These are phyloP conservation scores for Pneumocystis oryctolagi DNA, from an alignment of 1,139 yeast species.

Conservation along the genomic window DNA sequence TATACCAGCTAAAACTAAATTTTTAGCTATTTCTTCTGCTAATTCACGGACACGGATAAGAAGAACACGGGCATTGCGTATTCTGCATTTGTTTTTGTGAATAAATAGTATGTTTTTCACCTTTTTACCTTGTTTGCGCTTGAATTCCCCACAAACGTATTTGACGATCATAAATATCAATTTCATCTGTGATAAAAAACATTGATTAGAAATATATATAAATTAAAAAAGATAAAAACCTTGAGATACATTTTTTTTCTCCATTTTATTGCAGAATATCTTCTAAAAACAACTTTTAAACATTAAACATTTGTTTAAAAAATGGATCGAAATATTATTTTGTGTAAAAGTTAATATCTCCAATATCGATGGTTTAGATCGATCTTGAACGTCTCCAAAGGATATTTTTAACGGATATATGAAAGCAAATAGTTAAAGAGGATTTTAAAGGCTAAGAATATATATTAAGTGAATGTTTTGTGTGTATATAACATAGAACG, in stretches of 20 bases:
- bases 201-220: neutral
- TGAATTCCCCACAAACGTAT: constrained; percentile 93
- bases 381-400: neutral
- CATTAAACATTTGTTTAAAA: too few relatives aligned
- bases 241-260: neutral
- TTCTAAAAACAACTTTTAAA: too few relatives aligned
- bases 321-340: too few relatives aligned
- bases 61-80: constrained; percentile 59
- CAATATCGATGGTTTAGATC: neutral
- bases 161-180: constrained; percentile 87
- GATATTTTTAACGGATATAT: neutral
- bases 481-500: neutral
- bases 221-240: neutral
- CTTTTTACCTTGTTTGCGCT: constrained; percentile 43
- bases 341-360: too few relatives aligned
- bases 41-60: constrained; percentile 55
- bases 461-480: neutral
- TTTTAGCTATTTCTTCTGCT: constrained; percentile 70
- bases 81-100: constrained; percentile 23
- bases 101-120: neutral
- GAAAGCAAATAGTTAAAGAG: too few relatives aligned
- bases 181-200: constrained; percentile 45
- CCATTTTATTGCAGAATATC: neutral
- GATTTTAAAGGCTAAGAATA: neutral
- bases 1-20: constrained; percentile 76